These are phyloP conservation scores for Ramularia endophylla DNA, from an alignment of 2,329 filamentous ascomycete species.

Conservation along the genomic window DNA sequence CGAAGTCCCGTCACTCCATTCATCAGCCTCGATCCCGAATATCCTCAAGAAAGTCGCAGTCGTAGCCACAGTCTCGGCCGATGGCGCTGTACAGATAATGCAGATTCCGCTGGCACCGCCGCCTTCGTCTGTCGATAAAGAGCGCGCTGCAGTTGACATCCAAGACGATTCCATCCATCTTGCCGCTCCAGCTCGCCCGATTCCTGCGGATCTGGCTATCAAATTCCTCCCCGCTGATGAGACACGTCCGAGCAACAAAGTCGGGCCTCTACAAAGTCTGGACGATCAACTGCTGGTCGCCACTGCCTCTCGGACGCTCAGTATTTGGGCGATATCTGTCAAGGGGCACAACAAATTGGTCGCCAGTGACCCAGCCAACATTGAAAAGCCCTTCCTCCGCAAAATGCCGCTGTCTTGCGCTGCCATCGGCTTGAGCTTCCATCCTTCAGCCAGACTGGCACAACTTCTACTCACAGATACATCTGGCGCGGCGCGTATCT, in stretches of 20 bases:
- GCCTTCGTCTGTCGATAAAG: conserved; percentile 10
- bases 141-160: conserved; percentile 17
- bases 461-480: conserved; percentile 50
- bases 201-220: conserved; percentile 10
- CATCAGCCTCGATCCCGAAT: conserved; percentile 9
- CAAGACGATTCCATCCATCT: conserved; percentile 7
- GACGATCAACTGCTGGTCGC: conserved; percentile 15
- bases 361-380: conserved; percentile 9
- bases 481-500: conserved; percentile 52
- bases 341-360: conserved; percentile 15
- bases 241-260: conserved; percentile 4
- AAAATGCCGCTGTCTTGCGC: conserved; percentile 14
- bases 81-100: conserved; percentile 51
- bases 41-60: conserved; percentile 36
- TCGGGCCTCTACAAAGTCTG: conserved; percentile 6
- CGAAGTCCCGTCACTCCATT: conserved; percentile 41
- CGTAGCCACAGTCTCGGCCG: conserved; percentile 50
- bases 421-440: conserved; percentile 18
- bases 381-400: conserved; percentile 2
- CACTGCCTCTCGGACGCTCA: conserved; percentile 14
- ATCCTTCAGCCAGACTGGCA: conserved; percentile 20
- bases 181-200: conserved; percentile 1
- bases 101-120: conserved; percentile 51
- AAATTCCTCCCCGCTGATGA: conserved; percentile 15
- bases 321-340: conserved; percentile 21